Base-by-base conservation (phyloP, 257 asterid genomes). In the Craterostigma plantagineum region DNA sequence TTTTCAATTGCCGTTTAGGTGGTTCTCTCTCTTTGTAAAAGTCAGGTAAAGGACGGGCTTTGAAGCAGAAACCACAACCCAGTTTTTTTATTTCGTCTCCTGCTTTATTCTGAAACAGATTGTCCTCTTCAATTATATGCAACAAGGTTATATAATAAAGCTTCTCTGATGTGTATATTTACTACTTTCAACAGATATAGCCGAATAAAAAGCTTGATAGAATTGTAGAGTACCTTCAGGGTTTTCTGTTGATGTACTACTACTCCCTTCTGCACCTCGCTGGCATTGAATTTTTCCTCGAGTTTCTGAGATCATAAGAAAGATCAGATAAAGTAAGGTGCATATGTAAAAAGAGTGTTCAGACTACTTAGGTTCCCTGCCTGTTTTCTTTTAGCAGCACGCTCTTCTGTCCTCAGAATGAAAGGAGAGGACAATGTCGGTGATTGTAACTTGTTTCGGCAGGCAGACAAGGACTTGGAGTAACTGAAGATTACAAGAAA, bases 331-430 rank as follows among this genome's bases (percentile, higher is more conserved):
- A 13, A 16, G 14, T 10, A 14, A 10, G n/a, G n/a, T 43, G 11
- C 7, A 14, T 46, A 35, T 40, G 34, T 7, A 7, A 43, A 79
- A 38, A 41, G 70, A 42, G 12, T 27, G 49, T 40, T 15, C 11
- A 4, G 14, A 15, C 43, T 13, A 38, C 14, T 42, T 27, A 53
- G 14, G 11, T 35, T 12, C 23, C 72, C 55, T 64, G 63, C 97
- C 93, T 87, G 95, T 63, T 78, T 81, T 55, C 97, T 76, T 70
- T 61, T 77, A 50, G 92, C 63, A 52, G 92, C 85, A 63, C 96
- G 70, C 63, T 81, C 91, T 68, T 81, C 92, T 18, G 87, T 86
- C 49, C 83, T 59, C 60, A 79, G 52, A n/a, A 49, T 55, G 38
- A 73, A 73, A n/a, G 92, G 91, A 62, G 83, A 69, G 40, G 75